Evolutionary conservation across 768 basidiomycete genomes (phyloP).

Genomic region (Lentinula detonsa): DNA sequence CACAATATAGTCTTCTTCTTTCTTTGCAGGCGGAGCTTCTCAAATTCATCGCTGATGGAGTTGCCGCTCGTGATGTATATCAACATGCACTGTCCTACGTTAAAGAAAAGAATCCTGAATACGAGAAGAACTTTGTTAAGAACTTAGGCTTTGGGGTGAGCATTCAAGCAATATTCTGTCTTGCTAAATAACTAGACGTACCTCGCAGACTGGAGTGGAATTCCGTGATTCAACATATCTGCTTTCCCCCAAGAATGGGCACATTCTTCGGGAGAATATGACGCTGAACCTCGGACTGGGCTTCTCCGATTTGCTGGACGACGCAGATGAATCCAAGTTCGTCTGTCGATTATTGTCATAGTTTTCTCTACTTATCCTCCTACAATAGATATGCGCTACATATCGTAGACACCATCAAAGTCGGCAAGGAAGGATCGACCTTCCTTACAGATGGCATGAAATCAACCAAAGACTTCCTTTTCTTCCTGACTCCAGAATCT

Average conservation of each 20-base stretch:
- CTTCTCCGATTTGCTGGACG: slow-evolving; percentile 79
- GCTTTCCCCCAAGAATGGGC: slow-evolving; percentile 73
- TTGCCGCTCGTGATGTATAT: slow-evolving; percentile 75
- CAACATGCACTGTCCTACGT: slow-evolving; percentile 65
- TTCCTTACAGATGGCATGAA: slow-evolving; percentile 84
- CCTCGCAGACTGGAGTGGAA: slow-evolving; percentile 82
- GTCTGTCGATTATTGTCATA: slow-evolving; percentile 10
- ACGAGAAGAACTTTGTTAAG: slow-evolving; percentile 84
- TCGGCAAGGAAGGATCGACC: slow-evolving; percentile 58
- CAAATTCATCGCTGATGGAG: slow-evolving; percentile 73
- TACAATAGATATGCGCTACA: slow-evolving; percentile 73
- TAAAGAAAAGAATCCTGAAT: slow-evolving; percentile 70
- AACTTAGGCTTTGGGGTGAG: slow-evolving; percentile 85
- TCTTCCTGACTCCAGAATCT: slow-evolving; percentile 67
- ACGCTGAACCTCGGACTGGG: slow-evolving; percentile 80
- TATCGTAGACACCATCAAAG: slow-evolving; percentile 81
- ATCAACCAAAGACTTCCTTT: slow-evolving; percentile 80
- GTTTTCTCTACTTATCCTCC: neutral
- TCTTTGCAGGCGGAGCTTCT: slow-evolving; percentile 74
- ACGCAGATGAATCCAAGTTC: slow-evolving; percentile 74
- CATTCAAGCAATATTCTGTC: slow-evolving; percentile 5
- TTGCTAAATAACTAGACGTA: neutral
- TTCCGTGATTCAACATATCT: slow-evolving; percentile 87
- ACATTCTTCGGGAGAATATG: slow-evolving; percentile 73
- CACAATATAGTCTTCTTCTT: slow-evolving; percentile 74